These are phyloP conservation scores for Pezicula neosporulosa DNA, from an alignment of 2,329 filamentous ascomycete species.

Conservation along the genomic window DNA sequence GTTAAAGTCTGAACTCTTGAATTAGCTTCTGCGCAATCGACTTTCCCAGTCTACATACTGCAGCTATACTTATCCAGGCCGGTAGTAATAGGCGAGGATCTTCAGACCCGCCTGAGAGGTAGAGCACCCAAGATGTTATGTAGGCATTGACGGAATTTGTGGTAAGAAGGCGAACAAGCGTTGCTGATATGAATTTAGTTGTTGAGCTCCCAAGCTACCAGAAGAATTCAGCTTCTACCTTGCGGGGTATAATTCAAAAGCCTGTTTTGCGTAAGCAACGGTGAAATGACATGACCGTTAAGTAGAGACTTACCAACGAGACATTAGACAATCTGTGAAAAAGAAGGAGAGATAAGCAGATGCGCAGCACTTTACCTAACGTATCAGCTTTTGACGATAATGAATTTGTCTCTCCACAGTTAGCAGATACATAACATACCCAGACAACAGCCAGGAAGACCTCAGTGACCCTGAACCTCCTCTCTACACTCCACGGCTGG, in stretches of 20 bases:
- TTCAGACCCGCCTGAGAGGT: constrained; percentile 65
- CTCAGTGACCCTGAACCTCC: constrained; percentile 59
- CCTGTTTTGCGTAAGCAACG: constrained; percentile 40
- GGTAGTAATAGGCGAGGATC: constrained; percentile 70
- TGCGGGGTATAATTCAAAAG: constrained; percentile 80
- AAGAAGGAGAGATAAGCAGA: constrained; percentile 78
- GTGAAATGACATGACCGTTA: not conserved
- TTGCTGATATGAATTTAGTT: constrained; percentile 44
- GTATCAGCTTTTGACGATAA: constrained; percentile 9
- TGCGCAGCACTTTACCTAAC: constrained; percentile 59
- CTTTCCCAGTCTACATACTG: constrained; percentile 41
- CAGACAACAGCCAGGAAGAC: constrained; percentile 70
- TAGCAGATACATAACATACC: constrained; percentile 42
- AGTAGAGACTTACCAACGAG: constrained; percentile 58
- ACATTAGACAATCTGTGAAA: constrained; percentile 84
- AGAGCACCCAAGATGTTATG: constrained; percentile 68
- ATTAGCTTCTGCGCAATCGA: not conserved
- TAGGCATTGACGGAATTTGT: constrained; percentile 74
- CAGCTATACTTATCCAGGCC: constrained; percentile 76
- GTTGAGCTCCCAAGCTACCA: not conserved
- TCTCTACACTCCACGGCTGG: constrained; percentile 40
- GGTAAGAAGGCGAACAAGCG: constrained; percentile 74
- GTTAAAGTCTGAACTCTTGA: constrained; percentile 42
- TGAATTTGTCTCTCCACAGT: not conserved
- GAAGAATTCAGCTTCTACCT: constrained; percentile 20